phyloP scores from a whole-genome alignment of 805 yeast genomes.

The Novakomyces olei region DNA sequence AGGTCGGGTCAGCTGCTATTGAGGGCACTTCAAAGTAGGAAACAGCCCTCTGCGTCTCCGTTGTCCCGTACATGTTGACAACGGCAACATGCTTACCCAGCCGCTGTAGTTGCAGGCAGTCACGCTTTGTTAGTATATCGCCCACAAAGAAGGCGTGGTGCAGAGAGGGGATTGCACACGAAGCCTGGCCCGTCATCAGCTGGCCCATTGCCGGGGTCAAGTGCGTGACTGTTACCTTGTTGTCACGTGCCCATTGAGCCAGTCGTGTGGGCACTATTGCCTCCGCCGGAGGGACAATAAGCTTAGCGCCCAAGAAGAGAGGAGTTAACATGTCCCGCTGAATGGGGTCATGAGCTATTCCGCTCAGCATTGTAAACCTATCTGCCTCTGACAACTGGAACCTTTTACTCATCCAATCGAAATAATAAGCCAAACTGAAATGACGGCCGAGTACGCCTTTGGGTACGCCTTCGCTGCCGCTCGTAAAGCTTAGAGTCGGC shows the following conservation, averaged over 20 bases:
- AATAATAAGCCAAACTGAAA: slow-evolving; percentile 85
- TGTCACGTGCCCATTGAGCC: slow-evolving; percentile 89
- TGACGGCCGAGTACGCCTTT: slow-evolving; percentile 98
- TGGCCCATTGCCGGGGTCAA: slow-evolving; percentile 99
- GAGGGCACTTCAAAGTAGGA: slow-evolving; percentile 79
- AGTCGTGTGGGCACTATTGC: slow-evolving; percentile 94
- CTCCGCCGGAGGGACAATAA: slow-evolving; percentile 84
- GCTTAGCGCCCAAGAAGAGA: slow-evolving; percentile 77
- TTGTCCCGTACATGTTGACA: slow-evolving; percentile 97
- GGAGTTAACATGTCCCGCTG: slow-evolving; percentile 99
- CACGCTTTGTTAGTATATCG: slow-evolving; percentile 90
- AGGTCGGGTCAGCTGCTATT: slow-evolving; percentile 41
- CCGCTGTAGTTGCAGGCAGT: slow-evolving; percentile 77
- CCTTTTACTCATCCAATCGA: slow-evolving; percentile 92
- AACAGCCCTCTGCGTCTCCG: slow-evolving; percentile 97
- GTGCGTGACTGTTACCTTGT: slow-evolving; percentile 89
- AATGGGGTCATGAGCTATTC: slow-evolving; percentile 98
- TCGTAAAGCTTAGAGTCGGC: slow-evolving; percentile 89
- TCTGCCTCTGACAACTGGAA: slow-evolving; percentile 61
- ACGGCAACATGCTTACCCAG: slow-evolving; percentile 74
- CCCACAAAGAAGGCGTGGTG: slow-evolving; percentile 98
- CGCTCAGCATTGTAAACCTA: slow-evolving; percentile 89
- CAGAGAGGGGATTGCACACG: slow-evolving; percentile 58
- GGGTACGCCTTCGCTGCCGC: slow-evolving; percentile 96
- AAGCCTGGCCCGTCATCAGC: slow-evolving; percentile 82